Evolutionary conservation across 768 basidiomycete genomes (phyloP).

Genomic region (Xerocomellus chrysenteron): DNA sequence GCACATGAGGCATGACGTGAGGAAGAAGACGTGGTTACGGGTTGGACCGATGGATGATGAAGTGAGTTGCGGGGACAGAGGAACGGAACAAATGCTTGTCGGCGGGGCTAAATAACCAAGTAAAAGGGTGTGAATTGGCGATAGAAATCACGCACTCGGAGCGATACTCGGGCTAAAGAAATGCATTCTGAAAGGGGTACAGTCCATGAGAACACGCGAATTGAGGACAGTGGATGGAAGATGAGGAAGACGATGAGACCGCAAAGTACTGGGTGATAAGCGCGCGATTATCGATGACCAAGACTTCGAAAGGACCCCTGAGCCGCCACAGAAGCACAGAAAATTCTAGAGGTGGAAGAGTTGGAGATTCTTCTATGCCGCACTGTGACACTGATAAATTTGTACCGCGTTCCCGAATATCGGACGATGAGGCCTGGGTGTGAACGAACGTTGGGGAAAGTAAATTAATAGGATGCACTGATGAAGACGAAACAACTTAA

Average conservation of each 20-base stretch:
- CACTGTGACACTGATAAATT: slow-evolving; percentile 20
- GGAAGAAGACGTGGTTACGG: background rate
- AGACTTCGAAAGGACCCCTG: slow-evolving; percentile 18
- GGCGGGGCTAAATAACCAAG: background rate
- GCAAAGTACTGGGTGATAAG: slow-evolving; percentile 18
- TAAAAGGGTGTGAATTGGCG: slow-evolving; percentile 1
- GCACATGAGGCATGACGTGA: slow-evolving; percentile 9
- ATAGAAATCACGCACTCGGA: slow-evolving; percentile 9
- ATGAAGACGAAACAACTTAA: slow-evolving; percentile 1
- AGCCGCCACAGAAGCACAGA: slow-evolving; percentile 28
- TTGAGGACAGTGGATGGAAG: background rate
- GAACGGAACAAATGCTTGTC: background rate
- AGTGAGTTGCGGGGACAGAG: background rate
- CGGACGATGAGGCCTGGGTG: slow-evolving; percentile 14
- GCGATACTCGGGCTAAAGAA: background rate
- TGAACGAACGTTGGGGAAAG: slow-evolving; percentile 17
- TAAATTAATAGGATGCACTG: slow-evolving; percentile 6
- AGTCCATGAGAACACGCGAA: background rate
- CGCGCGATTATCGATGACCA: slow-evolving; percentile 25
- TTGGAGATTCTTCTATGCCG: slow-evolving; percentile 19
- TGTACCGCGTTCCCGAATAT: slow-evolving; percentile 6
- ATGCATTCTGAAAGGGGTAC: background rate
- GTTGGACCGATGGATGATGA: slow-evolving; percentile 2
- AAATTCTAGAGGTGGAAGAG: slow-evolving; percentile 22
- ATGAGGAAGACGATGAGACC: background rate